Conservation (phyloP, 805 yeast genomes). For the Yamadazyma paraphyllophila region DNA sequence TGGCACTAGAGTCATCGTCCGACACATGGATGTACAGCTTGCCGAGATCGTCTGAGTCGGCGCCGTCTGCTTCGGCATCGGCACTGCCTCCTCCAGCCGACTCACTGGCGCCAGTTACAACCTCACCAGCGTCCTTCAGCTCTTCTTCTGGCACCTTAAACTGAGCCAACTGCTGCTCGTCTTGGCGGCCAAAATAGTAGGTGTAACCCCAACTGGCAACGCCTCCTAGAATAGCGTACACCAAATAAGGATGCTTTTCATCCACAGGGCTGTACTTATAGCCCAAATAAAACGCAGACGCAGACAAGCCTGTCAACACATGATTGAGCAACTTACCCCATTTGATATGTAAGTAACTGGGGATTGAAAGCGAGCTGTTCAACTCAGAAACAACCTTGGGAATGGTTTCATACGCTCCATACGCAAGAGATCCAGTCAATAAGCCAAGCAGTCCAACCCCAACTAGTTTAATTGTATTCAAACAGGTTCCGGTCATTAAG, state of each 20-base stretch:
- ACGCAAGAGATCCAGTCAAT: slow-evolving; percentile 50
- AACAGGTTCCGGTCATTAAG: slow-evolving; percentile 31
- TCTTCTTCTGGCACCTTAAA: slow-evolving; percentile 6
- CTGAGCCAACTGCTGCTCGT: slow-evolving; percentile 16
- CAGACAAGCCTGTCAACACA: slow-evolving; percentile 46
- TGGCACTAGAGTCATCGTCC: slow-evolving; percentile 27
- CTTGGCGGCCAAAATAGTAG: slow-evolving; percentile 15
- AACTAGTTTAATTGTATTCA: slow-evolving; percentile 51
- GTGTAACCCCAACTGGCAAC: slow-evolving; percentile 38
- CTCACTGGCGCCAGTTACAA: background rate
- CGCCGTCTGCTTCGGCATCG: slow-evolving; percentile 5
- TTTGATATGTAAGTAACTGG: slow-evolving; percentile 22
- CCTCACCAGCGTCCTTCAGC: background rate
- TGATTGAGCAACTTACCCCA: slow-evolving; percentile 22
- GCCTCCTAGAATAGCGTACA: slow-evolving; percentile 61
- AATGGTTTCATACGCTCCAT: slow-evolving; percentile 34
- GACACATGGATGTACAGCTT: slow-evolving; percentile 44
- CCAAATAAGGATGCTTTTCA: slow-evolving; percentile 70
- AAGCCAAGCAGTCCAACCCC: slow-evolving; percentile 72
- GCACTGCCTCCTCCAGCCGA: background rate
- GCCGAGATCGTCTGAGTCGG: slow-evolving; percentile 27
- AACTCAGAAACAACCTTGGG: slow-evolving; percentile 27
- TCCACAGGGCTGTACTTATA: slow-evolving; percentile 52
- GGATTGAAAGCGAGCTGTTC: slow-evolving; percentile 9
- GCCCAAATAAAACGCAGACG: slow-evolving; percentile 54